Evolutionary conservation across 176 grass and related monocot species (phyloP).

Genomic region (Juncus inflexus): DNA sequence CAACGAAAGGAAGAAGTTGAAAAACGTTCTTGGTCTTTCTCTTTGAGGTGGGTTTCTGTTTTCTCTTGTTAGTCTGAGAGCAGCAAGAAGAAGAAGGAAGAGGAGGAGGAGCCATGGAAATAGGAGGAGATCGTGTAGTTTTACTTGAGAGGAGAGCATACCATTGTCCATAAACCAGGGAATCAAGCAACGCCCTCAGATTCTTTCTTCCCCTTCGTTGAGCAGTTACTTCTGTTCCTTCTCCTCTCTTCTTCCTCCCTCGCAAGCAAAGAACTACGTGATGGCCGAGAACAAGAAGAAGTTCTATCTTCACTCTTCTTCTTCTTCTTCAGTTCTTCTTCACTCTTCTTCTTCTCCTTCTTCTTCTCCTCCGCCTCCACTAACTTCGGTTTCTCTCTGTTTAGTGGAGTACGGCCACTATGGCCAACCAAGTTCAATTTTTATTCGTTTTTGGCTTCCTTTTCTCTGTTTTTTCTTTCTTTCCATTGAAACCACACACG

Average conservation of each 20-base stretch:
- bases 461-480: no score
- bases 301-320: conserved; percentile 1
- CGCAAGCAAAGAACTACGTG: neutral
- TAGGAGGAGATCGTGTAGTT: conserved; percentile 7
- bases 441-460: no score
- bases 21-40: conserved; percentile 5
- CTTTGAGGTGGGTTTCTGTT: neutral
- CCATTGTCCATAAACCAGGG: conserved; percentile 23
- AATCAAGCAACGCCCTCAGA: neutral
- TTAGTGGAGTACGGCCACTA: no score
- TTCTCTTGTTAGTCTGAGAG: conserved; percentile 10
- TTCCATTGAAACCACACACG: no score
- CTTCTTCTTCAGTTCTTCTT: neutral
- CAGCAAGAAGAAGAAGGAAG: conserved; percentile 4
- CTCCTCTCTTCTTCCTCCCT: neutral
- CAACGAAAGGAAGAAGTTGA: neutral
- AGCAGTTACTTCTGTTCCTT: neutral
- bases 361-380: neutral
- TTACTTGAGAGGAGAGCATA: conserved; percentile 28
- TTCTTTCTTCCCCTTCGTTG: no score
- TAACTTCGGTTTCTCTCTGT: no score
- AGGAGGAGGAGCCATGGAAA: neutral
- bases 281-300: conserved; percentile 6
- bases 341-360: neutral
- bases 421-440: no score